Base-by-base conservation (phyloP, 257 asterid species). In the Solanum virginianum region DNA sequence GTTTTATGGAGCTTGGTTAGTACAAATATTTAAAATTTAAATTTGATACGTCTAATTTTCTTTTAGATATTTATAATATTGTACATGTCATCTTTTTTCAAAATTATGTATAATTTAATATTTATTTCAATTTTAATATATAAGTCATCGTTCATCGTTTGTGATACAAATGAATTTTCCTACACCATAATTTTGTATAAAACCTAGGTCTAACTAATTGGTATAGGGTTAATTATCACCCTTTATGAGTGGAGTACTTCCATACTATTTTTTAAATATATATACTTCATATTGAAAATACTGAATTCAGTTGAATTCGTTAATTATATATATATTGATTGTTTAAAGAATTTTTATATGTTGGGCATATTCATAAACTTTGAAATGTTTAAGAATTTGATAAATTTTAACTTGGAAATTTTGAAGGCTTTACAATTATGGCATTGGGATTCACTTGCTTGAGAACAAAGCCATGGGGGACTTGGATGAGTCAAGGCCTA, bases 381-480 rank as follows among this genome's bases (percentile, higher is more conserved):
- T 39, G 32, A 71, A 11, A 13, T 43, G 80, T 20, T 43, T 11
- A 11, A 71, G 10, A 41, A 20, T 20, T 43, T 41, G 36, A 43
- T 71, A 20, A 72, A 7, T 1, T 6, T 72, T 45, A 12, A 16
- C 8, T 13, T 74, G 3, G 20, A 74, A 47, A 12, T 13, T 36
- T 29, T 79, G 17, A 39, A 88, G 92, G 92, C 68, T 89, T 86
- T 88, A 81, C 65, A 86, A 86, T 22, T 85, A 88, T 82, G 92
- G 92, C 1, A 77, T 89, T 56, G 90, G 92, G 1, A 89, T 89
- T 22, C 92, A 89, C 72, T 79, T 89, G 70, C 89, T 89, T 43
- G 90, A 88, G 85, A 79, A 22, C 3, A 87, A 84, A 36, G 29
- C 85, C 10, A 49, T 65, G 24, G 87, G 62, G 10, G 71, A 87